Conservation (phyloP, 2,329 filamentous ascomycete genomes). For the Onygena corvina region DNA sequence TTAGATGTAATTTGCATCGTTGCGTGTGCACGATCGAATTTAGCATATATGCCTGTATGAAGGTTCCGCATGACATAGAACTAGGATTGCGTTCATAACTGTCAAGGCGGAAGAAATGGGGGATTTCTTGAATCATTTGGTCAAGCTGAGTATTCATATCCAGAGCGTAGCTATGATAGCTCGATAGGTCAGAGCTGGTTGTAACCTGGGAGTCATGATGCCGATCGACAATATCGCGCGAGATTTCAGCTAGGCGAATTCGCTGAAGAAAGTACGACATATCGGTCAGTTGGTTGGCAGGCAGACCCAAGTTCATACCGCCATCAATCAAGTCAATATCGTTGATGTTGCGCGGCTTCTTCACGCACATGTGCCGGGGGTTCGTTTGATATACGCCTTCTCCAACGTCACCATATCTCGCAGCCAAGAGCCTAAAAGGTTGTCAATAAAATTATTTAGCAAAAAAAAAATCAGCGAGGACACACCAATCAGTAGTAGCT, state of each 20-base stretch:
- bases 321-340: background rate
- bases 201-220: background rate
- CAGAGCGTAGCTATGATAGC: background rate
- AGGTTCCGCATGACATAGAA: background rate
- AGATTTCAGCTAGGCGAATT: background rate
- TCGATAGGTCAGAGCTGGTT: background rate
- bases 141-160: background rate
- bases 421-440: background rate
- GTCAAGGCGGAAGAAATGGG: background rate
- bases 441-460: background rate
- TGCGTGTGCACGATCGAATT: background rate
- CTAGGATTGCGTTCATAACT: background rate
- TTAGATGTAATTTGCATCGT: background rate
- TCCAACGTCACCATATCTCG: background rate
- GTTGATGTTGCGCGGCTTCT: background rate
- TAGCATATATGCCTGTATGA: background rate
- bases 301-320: background rate
- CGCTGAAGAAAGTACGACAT: conserved; percentile 1
- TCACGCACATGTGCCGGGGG: background rate
- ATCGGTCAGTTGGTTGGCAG: background rate
- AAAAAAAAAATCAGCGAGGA: background rate
- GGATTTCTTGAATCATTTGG: background rate
- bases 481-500: background rate
- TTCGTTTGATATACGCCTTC: background rate
- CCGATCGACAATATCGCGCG: background rate